Percentiles rank a stretch among this genome's conserved stretches.
Conservation (phyloP, 305 asterid genomes). For the Solanum hybrid region DNA sequence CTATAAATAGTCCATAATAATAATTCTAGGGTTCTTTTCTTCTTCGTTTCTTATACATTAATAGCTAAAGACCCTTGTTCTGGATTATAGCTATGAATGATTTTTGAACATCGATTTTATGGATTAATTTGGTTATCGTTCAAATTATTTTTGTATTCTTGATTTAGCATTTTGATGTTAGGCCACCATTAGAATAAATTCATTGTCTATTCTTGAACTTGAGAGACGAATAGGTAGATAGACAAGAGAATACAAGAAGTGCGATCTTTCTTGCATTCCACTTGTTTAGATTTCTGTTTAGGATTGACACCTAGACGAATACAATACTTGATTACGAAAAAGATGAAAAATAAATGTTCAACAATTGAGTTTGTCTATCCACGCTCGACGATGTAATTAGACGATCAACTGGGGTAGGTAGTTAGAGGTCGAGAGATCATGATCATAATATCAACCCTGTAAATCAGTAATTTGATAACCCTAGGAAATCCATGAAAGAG, state of each 20-base stretch:
- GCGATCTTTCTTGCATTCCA: background rate
- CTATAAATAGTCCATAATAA: background rate
- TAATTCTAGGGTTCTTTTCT: too few relatives aligned
- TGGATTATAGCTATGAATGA: background rate
- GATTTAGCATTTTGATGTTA: too few relatives aligned
- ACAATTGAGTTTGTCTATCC: background rate
- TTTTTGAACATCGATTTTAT: background rate
- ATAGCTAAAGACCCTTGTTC: background rate
- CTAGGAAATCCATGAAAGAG: background rate
- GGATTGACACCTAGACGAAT: background rate
- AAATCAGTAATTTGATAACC: too few relatives aligned
- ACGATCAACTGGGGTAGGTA: background rate
- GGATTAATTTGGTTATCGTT: background rate
- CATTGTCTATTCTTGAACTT: background rate
- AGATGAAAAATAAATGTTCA: background rate
- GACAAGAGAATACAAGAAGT: background rate
- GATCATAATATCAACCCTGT: background rate
- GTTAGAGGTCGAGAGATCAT: background rate
- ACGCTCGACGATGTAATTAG: background rate
- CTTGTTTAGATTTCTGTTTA: background rate
- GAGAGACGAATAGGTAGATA: background rate
- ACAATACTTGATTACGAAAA: background rate
- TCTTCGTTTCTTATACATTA: background rate
- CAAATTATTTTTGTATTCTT: background rate
- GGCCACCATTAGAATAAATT: background rate